Evolutionary conservation across 2,329 filamentous ascomycete species (phyloP).

Genomic region (Colletotrichum caudatum): DNA sequence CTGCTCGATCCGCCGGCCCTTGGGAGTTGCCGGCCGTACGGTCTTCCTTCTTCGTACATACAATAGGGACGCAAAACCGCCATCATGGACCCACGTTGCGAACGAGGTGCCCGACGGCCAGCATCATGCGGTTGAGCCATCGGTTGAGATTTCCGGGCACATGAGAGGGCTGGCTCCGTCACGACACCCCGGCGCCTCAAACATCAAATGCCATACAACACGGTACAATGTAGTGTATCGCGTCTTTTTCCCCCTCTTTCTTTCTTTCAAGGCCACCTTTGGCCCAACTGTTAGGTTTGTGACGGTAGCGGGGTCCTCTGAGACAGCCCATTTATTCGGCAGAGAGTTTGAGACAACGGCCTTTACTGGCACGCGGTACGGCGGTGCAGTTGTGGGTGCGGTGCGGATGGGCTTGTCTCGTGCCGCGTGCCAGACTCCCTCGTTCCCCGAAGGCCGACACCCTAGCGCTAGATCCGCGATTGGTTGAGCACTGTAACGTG

Average conservation of each 20-base stretch:
- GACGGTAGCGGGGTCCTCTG: conserved; percentile 25
- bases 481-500: conserved; percentile 22
- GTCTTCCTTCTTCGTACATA: conserved; percentile 30
- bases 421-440: conserved; percentile 26
- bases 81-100: conserved; percentile 15
- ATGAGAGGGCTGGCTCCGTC: background rate
- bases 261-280: conserved; percentile 13
- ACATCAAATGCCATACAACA: conserved; percentile 32
- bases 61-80: background rate
- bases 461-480: conserved; percentile 31
- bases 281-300: conserved; percentile 22
- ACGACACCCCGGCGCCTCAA: background rate
- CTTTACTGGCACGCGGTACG: conserved; percentile 15
- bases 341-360: conserved; percentile 28
- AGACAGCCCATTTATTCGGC: conserved; percentile 34
- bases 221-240: conserved; percentile 15
- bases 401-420: conserved; percentile 12
- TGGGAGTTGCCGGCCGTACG: conserved; percentile 37
- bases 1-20: conserved; percentile 21
- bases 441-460: conserved; percentile 24
- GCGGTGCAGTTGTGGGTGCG: conserved; percentile 13
- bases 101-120: conserved; percentile 22
- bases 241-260: background rate
- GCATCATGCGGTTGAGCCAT: conserved; percentile 14
- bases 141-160: conserved; percentile 14